These are phyloP conservation scores for Paramecium pentaurelia DNA, from an alignment of 73 alveolate species.

Conservation along the genomic window DNA sequence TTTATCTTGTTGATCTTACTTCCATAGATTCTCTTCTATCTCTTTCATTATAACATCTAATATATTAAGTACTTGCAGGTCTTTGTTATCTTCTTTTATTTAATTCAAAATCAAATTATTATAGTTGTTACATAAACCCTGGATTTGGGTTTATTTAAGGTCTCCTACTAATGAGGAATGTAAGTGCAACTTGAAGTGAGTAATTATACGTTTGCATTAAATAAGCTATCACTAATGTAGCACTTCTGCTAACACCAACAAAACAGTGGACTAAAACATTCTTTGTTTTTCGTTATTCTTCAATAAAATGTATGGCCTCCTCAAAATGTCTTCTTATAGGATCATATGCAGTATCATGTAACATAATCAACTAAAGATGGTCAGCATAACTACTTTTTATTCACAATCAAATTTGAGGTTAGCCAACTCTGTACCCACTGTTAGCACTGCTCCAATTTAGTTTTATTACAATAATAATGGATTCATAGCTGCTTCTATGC, in stretches of 20 bases:
- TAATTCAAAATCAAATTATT: not conserved
- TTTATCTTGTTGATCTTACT: not conserved
- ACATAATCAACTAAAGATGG: not conserved
- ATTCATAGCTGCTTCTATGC: not conserved
- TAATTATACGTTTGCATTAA: slow-evolving; percentile 60
- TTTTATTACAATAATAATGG: not conserved
- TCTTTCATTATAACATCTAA: not conserved
- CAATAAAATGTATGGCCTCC: not conserved
- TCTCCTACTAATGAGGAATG: not conserved
- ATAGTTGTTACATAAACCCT: not conserved
- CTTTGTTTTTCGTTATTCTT: not conserved
- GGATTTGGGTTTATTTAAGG: slow-evolving; percentile 2
- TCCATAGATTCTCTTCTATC: not conserved
- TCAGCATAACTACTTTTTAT: not conserved
- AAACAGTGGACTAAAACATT: slow-evolving; percentile 71
- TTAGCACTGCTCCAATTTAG: not conserved
- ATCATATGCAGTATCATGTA: not conserved
- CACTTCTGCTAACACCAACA: slow-evolving; percentile 71
- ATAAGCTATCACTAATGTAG: slow-evolving; percentile 68
- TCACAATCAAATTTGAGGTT: not conserved
- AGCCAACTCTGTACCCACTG: slow-evolving; percentile 1
- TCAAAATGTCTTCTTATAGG: not conserved
- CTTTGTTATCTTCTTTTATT: not conserved
- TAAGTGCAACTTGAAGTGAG: not conserved
- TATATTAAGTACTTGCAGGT: not conserved